A percentile compares a stretch with the other conserved stretches of the same genome.
These are phyloP conservation scores for Pelargonium hybrid DNA, from an alignment of 441 rosid genomes.

Conservation along the genomic window DNA sequence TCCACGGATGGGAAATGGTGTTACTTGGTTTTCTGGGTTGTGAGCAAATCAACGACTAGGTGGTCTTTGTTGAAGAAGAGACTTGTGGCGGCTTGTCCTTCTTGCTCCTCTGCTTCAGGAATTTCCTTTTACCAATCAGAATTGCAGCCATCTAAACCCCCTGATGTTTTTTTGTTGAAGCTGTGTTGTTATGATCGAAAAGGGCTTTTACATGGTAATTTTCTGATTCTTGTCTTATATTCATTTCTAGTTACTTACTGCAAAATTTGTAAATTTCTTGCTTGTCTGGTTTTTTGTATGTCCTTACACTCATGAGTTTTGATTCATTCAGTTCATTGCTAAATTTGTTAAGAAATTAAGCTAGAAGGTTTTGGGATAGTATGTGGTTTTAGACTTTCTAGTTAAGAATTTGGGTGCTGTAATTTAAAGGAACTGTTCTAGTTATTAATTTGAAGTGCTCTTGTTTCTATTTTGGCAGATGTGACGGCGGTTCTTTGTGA, in stretches of 20 bases:
- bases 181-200: constrained; percentile 57
- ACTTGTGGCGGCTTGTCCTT: constrained; percentile 62
- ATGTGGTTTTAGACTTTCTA: no score
- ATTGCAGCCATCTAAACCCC: constrained; percentile 40
- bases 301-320: neutral
- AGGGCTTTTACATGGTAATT: constrained; percentile 73
- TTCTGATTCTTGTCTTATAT: constrained; percentile 10
- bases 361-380: no score
- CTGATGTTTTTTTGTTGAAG: constrained; percentile 68
- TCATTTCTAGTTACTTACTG: neutral
- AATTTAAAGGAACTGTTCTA: no score
- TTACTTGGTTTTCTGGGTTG: constrained; percentile 80
- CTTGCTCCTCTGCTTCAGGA: constrained; percentile 63
- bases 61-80: constrained; percentile 81
- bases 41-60: constrained; percentile 47
- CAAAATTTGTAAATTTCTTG: neutral
- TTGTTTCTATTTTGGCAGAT: constrained; percentile 37
- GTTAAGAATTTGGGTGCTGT: no score
- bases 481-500: constrained; percentile 67
- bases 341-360: neutral
- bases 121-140: constrained; percentile 50
- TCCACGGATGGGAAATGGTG: constrained; percentile 99
- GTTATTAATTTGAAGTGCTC: constrained; percentile 2
- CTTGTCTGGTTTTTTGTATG: neutral
- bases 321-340: neutral